phyloP scores from a whole-genome alignment of 1,284 basidiomycete genomes.

The Boletus smithii region DNA sequence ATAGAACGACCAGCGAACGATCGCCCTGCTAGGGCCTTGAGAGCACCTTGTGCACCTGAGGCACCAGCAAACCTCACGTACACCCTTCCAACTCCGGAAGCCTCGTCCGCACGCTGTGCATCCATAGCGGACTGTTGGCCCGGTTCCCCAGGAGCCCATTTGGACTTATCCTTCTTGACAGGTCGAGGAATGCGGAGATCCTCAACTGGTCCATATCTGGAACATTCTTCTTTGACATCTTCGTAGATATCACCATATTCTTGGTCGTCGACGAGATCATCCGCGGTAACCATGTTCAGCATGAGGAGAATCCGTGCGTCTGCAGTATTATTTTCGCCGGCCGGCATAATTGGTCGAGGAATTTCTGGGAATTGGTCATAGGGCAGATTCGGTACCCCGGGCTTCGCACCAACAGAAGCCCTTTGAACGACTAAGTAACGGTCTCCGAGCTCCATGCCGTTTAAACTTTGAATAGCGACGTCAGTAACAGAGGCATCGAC shows the following conservation, averaged over 20 bases:
- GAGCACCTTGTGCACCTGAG: constrained; percentile 61
- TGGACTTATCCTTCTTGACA: constrained; percentile 77
- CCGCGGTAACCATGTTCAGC: constrained; percentile 97
- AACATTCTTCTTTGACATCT: constrained; percentile 92
- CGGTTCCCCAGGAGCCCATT: constrained; percentile 67
- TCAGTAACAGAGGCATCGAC: constrained; percentile 88
- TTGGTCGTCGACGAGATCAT: constrained; percentile 87
- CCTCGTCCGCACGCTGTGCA: constrained; percentile 72
- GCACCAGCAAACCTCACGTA: constrained; percentile 81
- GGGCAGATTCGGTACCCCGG: constrained; percentile 60
- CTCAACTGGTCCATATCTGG: constrained; percentile 77
- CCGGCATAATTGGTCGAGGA: constrained; percentile 80
- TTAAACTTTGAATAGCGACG: constrained; percentile 92
- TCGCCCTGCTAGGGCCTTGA: constrained; percentile 84
- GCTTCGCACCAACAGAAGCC: constrained; percentile 88
- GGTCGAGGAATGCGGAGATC: constrained; percentile 90
- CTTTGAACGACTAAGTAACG: constrained; percentile 95
- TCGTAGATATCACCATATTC: constrained; percentile 95
- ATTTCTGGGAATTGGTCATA: constrained; percentile 74
- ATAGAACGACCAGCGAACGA: constrained; percentile 92
- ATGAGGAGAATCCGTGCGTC: constrained; percentile 88
- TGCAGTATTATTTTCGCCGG: constrained; percentile 56
- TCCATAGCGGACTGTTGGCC: constrained; percentile 63
- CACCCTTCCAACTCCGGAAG: constrained; percentile 88
- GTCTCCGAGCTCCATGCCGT: constrained; percentile 97